These are phyloP conservation scores for Rhynchospora pubera DNA, from an alignment of 176 grass and related monocot genomes.

Conservation along the genomic window DNA sequence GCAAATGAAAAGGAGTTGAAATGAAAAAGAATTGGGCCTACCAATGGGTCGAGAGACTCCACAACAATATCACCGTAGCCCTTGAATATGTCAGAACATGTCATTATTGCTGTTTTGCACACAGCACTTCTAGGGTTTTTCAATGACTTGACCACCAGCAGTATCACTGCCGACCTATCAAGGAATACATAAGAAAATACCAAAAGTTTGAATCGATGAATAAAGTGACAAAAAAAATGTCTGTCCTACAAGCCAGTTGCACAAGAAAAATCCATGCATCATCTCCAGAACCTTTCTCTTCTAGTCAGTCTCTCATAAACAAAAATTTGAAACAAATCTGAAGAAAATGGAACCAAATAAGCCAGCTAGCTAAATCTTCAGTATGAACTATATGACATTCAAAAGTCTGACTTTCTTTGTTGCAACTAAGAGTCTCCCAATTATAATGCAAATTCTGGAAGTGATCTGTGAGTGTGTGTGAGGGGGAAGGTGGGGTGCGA, in stretches of 20 bases:
- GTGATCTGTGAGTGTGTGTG: too few species aligned
- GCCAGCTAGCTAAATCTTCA: background rate
- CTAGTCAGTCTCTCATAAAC: background rate
- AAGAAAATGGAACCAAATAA: background rate
- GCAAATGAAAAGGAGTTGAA: background rate
- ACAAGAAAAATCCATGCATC: background rate
- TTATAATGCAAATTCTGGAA: background rate
- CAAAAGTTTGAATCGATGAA: background rate
- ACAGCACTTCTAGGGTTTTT: conserved; percentile 99
- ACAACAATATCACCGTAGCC: conserved; percentile 62
- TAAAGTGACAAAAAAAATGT: background rate
- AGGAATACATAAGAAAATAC: background rate
- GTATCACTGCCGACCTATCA: conserved; percentile 57
- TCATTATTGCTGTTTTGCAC: conserved; percentile 93
- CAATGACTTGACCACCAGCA: conserved; percentile 81
- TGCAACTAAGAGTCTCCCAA: background rate
- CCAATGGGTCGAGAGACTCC: conserved; percentile 75
- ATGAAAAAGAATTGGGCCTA: conserved; percentile 23
- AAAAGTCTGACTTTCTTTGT: background rate
- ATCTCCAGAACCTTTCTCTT: background rate
- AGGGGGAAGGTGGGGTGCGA: background rate
- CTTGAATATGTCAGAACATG: conserved; percentile 87
- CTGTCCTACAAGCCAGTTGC: background rate
- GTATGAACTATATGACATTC: background rate
- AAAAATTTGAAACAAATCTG: background rate